Percentiles rank a stretch among this genome's conserved stretches.
Conservation (phyloP, 352 stramenopile genomes). For the Peronospora destructor region DNA sequence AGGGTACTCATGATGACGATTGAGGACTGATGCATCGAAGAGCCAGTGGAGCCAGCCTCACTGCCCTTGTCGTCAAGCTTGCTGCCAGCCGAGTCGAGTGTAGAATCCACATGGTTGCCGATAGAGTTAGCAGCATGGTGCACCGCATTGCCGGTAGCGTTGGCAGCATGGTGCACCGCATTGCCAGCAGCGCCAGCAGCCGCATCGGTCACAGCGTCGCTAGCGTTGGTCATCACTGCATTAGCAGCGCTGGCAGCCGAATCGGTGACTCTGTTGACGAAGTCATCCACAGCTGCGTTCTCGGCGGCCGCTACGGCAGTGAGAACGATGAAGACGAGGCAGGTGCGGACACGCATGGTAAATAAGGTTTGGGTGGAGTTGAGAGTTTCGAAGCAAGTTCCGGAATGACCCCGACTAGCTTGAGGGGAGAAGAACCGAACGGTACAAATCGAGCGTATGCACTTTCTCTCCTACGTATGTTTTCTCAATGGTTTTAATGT, state of each 20-base stretch:
- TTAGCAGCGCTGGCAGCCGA: slow-evolving; percentile 9
- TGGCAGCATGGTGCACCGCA: slow-evolving; percentile 11
- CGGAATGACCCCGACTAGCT: slow-evolving; percentile 15
- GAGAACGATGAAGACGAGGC: slow-evolving; percentile 14
- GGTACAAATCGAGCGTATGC: too few species aligned
- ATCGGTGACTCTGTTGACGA: slow-evolving; percentile 14
- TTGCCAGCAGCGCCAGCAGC: slow-evolving; percentile 10
- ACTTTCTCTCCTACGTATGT: too few species aligned
- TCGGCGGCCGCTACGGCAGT: slow-evolving; percentile 13
- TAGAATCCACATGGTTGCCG: slow-evolving; percentile 15
- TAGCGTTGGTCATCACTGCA: neutral
- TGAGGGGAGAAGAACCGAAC: slow-evolving; percentile 3
- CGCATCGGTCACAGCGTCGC: neutral
- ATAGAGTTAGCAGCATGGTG: slow-evolving; percentile 9
- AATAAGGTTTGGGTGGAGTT: neutral
- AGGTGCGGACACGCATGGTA: slow-evolving; percentile 22
- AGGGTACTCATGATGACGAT: slow-evolving; percentile 16
- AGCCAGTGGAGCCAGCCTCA: slow-evolving; percentile 12
- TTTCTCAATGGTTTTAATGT: too few species aligned
- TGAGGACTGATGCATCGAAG: slow-evolving; percentile 16
- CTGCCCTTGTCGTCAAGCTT: slow-evolving; percentile 19
- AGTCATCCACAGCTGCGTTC: slow-evolving; percentile 7
- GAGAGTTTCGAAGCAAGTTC: slow-evolving; percentile 7
- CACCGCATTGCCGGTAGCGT: slow-evolving; percentile 12
- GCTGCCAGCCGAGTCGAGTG: slow-evolving; percentile 11